phyloP scores from a whole-genome alignment of 176 grass and related monocot species.

The Rhynchospora tenuis region DNA sequence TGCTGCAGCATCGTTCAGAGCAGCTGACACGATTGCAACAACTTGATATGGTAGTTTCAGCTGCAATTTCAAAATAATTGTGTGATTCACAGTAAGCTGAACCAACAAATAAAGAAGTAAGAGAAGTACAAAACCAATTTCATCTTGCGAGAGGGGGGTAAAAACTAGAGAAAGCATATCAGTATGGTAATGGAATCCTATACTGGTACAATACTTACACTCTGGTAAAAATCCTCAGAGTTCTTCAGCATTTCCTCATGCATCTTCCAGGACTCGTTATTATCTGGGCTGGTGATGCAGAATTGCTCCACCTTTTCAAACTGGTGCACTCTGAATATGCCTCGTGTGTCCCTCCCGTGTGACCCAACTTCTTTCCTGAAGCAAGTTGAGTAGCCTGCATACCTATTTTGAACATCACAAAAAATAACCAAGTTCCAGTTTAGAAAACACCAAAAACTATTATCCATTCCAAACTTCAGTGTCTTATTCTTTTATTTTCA shows the following conservation, averaged over 20 bases:
- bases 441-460: neutral
- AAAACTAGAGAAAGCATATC: neutral
- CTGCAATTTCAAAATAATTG: conserved; percentile 30
- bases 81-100: neutral
- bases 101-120: conserved; percentile 17
- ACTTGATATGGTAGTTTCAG: conserved; percentile 82
- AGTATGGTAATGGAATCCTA: neutral
- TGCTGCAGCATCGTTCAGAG: conserved; percentile 86
- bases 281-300: conserved; percentile 71
- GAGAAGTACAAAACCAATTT: neutral
- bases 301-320: conserved; percentile 98
- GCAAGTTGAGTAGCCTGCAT: conserved; percentile 92
- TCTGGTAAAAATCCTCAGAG: conserved; percentile 80
- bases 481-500: neutral
- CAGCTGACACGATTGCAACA: conserved; percentile 83
- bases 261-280: conserved; percentile 70
- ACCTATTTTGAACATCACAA: conserved; percentile 34
- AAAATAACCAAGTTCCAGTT: neutral
- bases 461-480: neutral
- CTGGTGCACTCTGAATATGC: conserved; percentile 93
- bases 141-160: neutral
- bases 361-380: conserved; percentile 95
- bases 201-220: conserved; percentile 21
- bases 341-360: conserved; percentile 78
- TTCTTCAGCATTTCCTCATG: conserved; percentile 87